phyloP scores from a whole-genome alignment of 257 asterid genomes.

The Leptodermis oblonga region DNA sequence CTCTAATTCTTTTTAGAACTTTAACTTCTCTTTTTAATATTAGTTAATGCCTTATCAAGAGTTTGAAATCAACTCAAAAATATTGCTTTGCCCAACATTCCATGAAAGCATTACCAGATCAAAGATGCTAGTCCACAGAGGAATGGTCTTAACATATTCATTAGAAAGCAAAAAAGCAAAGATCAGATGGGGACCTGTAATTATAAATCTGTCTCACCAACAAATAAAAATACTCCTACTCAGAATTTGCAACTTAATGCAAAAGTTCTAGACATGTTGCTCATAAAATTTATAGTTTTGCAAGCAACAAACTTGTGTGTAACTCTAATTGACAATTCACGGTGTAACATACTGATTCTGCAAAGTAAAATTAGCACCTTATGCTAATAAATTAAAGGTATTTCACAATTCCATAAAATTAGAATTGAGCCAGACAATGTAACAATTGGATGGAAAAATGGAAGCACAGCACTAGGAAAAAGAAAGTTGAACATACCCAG shows the following conservation, averaged over 20 bases:
- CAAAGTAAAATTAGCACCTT: not conserved
- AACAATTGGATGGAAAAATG: not conserved
- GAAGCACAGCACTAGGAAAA: not conserved
- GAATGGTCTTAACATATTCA: not conserved
- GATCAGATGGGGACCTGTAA: not conserved
- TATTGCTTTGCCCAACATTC: not conserved
- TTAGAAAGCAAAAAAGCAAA: not conserved
- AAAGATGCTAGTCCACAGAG: not conserved
- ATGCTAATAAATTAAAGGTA: not conserved
- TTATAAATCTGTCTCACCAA: not conserved
- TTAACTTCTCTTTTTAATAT: no score
- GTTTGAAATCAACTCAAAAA: not conserved
- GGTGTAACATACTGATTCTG: not conserved
- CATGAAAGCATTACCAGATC: not conserved
- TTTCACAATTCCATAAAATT: not conserved
- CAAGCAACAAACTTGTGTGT: not conserved
- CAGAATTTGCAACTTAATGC: not conserved
- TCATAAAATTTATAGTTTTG: not conserved
- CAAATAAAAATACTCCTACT: not conserved
- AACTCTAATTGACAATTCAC: not conserved
- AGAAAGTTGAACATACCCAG: slow-evolving; percentile 57
- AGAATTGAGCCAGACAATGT: not conserved
- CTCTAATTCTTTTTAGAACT: no score
- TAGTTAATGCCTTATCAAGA: no score
- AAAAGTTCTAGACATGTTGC: not conserved